A percentile compares a stretch with the other conserved stretches of the same genome.
These are phyloP conservation scores for Phalaenopsis equestris DNA, from an alignment of 106 monocot species.

Conservation along the genomic window DNA sequence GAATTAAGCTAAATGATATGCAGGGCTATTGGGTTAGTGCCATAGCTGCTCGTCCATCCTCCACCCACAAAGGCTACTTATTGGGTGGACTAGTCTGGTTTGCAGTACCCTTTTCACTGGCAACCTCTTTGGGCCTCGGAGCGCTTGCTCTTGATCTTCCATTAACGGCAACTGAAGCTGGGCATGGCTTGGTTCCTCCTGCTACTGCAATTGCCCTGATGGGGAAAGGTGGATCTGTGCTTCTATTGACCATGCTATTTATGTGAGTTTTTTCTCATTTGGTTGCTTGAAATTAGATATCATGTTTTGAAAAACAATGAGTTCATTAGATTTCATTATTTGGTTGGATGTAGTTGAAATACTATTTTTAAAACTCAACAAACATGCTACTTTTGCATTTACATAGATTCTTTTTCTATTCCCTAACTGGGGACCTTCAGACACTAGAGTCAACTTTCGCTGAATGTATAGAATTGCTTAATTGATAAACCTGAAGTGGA, in stretches of 20 bases:
- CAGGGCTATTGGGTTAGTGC: conserved; percentile 99
- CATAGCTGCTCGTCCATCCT: conserved; percentile 92
- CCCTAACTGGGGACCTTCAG: too few relatives aligned
- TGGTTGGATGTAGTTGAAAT: too few relatives aligned
- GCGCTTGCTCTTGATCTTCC: conserved; percentile 98
- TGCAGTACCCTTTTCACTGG: conserved; percentile 92
- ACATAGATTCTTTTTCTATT: too few relatives aligned
- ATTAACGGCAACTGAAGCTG: conserved; percentile 64
- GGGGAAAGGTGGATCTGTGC: conserved; percentile 91
- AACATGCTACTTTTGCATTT: too few relatives aligned
- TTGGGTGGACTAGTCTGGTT: conserved; percentile 98
- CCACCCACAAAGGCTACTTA: conserved; percentile 97
- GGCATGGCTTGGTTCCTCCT: conserved; percentile 84
- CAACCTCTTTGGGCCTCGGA: conserved; percentile 87
- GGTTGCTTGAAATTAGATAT: neutral
- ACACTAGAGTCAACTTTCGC: neutral
- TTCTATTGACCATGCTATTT: conserved; percentile 97
- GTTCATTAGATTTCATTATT: neutral
- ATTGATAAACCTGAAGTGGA: neutral
- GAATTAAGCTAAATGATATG: neutral
- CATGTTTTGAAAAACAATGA: neutral
- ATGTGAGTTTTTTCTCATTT: conserved; percentile 47
- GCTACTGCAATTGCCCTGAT: conserved; percentile 89
- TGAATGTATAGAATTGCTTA: neutral
- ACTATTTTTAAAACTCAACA: too few relatives aligned